Evolutionary conservation across 345 rosid species (phyloP).

Genomic region (Ricinus communis): DNA sequence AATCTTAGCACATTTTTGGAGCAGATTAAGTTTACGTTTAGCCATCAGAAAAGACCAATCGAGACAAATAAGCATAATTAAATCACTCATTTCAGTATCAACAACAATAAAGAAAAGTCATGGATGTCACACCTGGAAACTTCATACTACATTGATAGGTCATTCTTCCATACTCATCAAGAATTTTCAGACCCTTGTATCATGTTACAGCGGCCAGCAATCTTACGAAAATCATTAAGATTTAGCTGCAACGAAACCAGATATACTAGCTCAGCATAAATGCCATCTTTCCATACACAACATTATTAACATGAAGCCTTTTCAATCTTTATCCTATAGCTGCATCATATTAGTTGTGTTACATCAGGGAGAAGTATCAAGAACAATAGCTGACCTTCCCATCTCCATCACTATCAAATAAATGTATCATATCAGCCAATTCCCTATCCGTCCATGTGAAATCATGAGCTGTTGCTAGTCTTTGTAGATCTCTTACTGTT

Average conservation of each 20-base stretch:
- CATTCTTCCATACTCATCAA: background rate
- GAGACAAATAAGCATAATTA: background rate
- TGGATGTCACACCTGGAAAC: constrained; percentile 5
- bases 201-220: constrained; percentile 66
- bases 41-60: background rate
- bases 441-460: constrained; percentile 73
- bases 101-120: too few relatives aligned
- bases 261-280: background rate
- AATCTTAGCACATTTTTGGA: background rate
- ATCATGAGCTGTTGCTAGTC: constrained; percentile 60
- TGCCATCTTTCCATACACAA: background rate
- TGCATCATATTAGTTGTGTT: background rate
- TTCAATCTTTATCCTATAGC: background rate
- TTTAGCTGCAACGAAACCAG: constrained; percentile 48
- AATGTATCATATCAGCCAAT: constrained; percentile 69
- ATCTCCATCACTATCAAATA: constrained; percentile 64
- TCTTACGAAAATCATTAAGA: constrained; percentile 62
- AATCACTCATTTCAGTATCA: background rate
- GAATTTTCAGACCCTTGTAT: constrained; percentile 28
- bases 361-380: background rate
- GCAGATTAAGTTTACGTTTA: background rate
- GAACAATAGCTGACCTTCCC: constrained; percentile 51
- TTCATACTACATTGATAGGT: too few relatives aligned
- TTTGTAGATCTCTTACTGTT: constrained; percentile 48
- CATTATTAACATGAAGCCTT: background rate